Conservation (phyloP, 2,329 filamentous ascomycete species). For the Nigrospora sphaerica region DNA sequence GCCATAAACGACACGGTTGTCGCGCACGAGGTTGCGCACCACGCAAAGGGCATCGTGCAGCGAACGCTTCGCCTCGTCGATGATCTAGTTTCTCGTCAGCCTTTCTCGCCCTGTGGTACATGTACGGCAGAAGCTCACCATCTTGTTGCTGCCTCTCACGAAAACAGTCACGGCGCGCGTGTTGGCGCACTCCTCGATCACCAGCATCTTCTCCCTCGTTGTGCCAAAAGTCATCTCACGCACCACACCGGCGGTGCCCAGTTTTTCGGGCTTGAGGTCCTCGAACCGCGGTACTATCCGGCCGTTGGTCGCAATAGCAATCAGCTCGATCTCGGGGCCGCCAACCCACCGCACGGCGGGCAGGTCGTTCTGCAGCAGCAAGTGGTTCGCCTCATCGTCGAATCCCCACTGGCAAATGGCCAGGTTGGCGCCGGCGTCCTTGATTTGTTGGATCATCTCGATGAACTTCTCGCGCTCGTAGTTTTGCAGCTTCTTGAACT, state of each 20-base stretch:
- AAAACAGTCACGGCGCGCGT: slow-evolving; percentile 94
- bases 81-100: slow-evolving; percentile 56
- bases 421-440: slow-evolving; percentile 92
- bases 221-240: slow-evolving; percentile 96
- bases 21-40: slow-evolving; percentile 88
- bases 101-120: not conserved
- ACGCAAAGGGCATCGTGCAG: slow-evolving; percentile 97
- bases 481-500: slow-evolving; percentile 95
- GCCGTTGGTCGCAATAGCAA: slow-evolving; percentile 97
- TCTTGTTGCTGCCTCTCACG: slow-evolving; percentile 97
- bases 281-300: slow-evolving; percentile 97
- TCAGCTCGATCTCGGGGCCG: slow-evolving; percentile 95
- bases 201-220: slow-evolving; percentile 97
- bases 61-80: slow-evolving; percentile 96
- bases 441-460: slow-evolving; percentile 98
- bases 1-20: slow-evolving; percentile 96
- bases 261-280: slow-evolving; percentile 83
- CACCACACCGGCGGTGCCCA: slow-evolving; percentile 83
- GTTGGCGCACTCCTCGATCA: slow-evolving; percentile 99
- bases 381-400: slow-evolving; percentile 96
- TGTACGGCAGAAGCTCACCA: slow-evolving; percentile 52
- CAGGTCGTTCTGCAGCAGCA: slow-evolving; percentile 90
- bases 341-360: slow-evolving; percentile 97
- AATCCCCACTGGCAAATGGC: slow-evolving; percentile 99
- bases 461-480: slow-evolving; percentile 96